A percentile compares a stretch with the other conserved stretches of the same genome.
phyloP scores from a whole-genome alignment of 441 rosid genomes.

The Aleurites moluccanus region DNA sequence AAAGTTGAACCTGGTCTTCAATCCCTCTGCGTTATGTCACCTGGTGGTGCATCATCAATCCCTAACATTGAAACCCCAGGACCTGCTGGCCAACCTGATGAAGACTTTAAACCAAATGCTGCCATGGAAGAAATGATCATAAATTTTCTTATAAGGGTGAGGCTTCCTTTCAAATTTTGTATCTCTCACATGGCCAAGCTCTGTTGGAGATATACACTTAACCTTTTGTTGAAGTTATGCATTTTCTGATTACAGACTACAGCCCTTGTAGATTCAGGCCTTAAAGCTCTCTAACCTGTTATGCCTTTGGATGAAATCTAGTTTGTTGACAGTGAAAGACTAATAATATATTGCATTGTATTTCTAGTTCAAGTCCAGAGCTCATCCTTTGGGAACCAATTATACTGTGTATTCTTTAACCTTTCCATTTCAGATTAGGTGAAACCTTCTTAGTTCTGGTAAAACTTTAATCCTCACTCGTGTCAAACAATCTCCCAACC shows the following conservation, averaged over 20 bases:
- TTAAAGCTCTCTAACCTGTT: neutral
- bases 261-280: neutral
- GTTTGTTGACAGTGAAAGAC: neutral
- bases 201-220: slow-evolving; percentile 10
- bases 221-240: neutral
- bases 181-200: slow-evolving; percentile 14
- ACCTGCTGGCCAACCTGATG: slow-evolving; percentile 93
- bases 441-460: no score
- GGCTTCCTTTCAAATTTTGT: slow-evolving; percentile 33
- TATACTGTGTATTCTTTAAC: neutral
- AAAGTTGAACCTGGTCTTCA: slow-evolving; percentile 96
- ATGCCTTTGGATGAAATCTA: slow-evolving; percentile 2
- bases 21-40: slow-evolving; percentile 86
- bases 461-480: no score
- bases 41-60: slow-evolving; percentile 85
- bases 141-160: slow-evolving; percentile 94
- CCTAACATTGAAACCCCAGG: slow-evolving; percentile 94
- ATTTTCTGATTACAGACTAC: neutral
- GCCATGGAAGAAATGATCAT: slow-evolving; percentile 99
- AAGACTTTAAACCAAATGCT: slow-evolving; percentile 99
- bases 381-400: neutral
- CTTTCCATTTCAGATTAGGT: no score
- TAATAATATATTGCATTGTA: neutral
- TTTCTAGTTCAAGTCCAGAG: neutral
- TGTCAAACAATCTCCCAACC: neutral